Percentiles rank a stretch among this genome's conserved stretches.
Evolutionary conservation across 768 basidiomycete species (phyloP).

Genomic region (Leccinum longicurvipes): DNA sequence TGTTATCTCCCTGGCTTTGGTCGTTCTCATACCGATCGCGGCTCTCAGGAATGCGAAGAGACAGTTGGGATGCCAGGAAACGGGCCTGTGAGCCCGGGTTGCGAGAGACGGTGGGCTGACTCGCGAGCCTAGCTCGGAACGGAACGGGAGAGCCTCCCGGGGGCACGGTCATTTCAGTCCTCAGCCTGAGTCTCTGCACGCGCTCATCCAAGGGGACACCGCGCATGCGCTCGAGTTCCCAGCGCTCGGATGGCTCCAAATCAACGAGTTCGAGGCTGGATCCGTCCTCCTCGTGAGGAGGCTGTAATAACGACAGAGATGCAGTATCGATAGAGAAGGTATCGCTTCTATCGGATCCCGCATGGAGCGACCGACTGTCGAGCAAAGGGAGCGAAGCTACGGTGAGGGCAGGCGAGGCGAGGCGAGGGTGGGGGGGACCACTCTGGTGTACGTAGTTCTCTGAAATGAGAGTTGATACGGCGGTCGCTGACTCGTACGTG

Average conservation of each 20-base stretch:
- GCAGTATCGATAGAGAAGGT: slow-evolving; percentile 19
- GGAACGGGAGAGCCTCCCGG: slow-evolving; percentile 14
- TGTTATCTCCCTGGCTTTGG: slow-evolving; percentile 23
- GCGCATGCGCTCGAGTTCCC: slow-evolving; percentile 43
- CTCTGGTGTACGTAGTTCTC: slow-evolving; percentile 35
- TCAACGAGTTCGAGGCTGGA: slow-evolving; percentile 54
- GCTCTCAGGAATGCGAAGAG: slow-evolving; percentile 33
- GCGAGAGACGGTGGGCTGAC: slow-evolving; percentile 27
- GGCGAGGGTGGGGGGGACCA: slow-evolving; percentile 23
- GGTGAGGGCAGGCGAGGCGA: slow-evolving; percentile 23
- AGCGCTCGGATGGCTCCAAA: slow-evolving; percentile 39
- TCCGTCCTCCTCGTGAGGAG: slow-evolving; percentile 42
- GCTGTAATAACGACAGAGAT: slow-evolving; percentile 15
- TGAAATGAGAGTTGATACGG: slow-evolving; percentile 41
- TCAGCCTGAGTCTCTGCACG: slow-evolving; percentile 32
- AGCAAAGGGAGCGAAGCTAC: slow-evolving; percentile 24
- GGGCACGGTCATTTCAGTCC: slow-evolving; percentile 30
- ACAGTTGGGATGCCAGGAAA: slow-evolving; percentile 32
- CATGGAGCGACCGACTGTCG: slow-evolving; percentile 5
- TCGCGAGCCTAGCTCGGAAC: slow-evolving; percentile 31
- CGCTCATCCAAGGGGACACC: slow-evolving; percentile 43
- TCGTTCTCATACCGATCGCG: slow-evolving; percentile 33
- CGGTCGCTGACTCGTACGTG: slow-evolving; percentile 59
- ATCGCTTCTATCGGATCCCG: slow-evolving; percentile 24
- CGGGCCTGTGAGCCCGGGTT: slow-evolving; percentile 29